These are phyloP conservation scores for Diplotaxis tenuifolia DNA, from an alignment of 345 rosid genomes.

Conservation along the genomic window DNA sequence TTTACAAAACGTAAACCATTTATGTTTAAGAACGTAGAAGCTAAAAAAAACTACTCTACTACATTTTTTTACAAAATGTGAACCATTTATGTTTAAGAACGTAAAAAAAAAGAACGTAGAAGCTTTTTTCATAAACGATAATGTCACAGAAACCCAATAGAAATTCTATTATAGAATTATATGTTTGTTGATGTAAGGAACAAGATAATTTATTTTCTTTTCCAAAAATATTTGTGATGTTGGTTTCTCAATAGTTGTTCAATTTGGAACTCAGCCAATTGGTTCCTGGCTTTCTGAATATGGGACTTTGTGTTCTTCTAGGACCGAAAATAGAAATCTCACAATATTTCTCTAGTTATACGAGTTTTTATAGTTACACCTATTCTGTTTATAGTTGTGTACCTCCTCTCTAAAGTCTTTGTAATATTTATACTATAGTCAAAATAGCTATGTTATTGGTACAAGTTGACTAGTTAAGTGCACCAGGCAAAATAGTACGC, in stretches of 20 bases:
- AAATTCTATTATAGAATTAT: no score
- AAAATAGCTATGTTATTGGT: neutral
- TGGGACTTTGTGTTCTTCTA: neutral
- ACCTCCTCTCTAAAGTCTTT: neutral
- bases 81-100: no score
- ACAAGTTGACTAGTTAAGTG: neutral
- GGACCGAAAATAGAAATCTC: neutral
- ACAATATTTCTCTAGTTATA: neutral
- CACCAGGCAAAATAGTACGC: neutral
- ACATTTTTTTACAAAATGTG: no score
- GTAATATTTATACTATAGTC: neutral
- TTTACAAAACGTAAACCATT: no score
- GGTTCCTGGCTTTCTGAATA: neutral
- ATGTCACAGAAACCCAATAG: neutral
- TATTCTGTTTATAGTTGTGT: neutral
- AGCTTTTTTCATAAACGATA: neutral
- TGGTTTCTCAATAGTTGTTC: neutral
- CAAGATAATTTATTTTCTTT: neutral
- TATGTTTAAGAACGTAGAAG: no score
- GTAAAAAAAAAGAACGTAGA: no score
- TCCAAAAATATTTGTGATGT: neutral
- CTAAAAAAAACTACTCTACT: no score
- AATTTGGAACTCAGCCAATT: constrained; percentile 5
- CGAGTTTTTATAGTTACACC: no score
- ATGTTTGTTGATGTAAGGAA: neutral